Evolutionary conservation across 352 stramenopile species (phyloP).

Genomic region (Phytophthora melonis): DNA sequence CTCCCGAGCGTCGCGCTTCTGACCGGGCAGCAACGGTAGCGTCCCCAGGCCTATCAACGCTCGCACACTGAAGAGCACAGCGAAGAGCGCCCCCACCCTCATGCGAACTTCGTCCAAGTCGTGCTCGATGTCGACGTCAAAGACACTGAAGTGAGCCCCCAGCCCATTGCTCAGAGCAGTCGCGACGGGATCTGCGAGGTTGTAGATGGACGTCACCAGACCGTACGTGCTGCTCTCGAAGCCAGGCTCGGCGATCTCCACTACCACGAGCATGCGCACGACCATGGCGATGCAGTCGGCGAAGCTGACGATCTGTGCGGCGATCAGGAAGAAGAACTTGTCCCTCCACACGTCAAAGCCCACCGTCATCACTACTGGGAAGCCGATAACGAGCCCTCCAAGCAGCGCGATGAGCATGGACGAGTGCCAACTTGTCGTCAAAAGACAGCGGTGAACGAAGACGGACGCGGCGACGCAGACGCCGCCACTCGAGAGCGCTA

Average conservation of each 20-base stretch:
- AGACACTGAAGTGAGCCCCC: slow-evolving; percentile 65
- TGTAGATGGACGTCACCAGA: slow-evolving; percentile 81
- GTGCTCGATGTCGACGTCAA: slow-evolving; percentile 61
- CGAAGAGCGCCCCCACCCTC: slow-evolving; percentile 62
- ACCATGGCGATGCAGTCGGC: slow-evolving; percentile 78
- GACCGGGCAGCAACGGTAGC: slow-evolving; percentile 61
- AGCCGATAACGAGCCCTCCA: slow-evolving; percentile 42
- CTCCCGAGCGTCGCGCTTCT: slow-evolving; percentile 55
- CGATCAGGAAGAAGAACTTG: slow-evolving; percentile 71
- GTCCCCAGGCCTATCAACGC: slow-evolving; percentile 53
- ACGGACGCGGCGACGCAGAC: slow-evolving; percentile 66
- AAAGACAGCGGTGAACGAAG: slow-evolving; percentile 60
- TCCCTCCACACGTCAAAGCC: slow-evolving; percentile 71
- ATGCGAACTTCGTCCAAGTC: slow-evolving; percentile 64
- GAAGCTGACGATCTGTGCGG: slow-evolving; percentile 62
- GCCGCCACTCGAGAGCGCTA: slow-evolving; percentile 55
- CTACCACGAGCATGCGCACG: slow-evolving; percentile 77
- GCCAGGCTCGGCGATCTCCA: slow-evolving; percentile 79
- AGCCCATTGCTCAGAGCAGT: slow-evolving; percentile 65
- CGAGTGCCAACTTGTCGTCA: slow-evolving; percentile 69
- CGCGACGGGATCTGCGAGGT: slow-evolving; percentile 72
- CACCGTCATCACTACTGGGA: slow-evolving; percentile 53
- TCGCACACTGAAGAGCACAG: slow-evolving; percentile 65
- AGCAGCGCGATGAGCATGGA: slow-evolving; percentile 66
- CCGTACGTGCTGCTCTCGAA: slow-evolving; percentile 85